Evolutionary conservation across 192 early-diverging fungal species (phyloP).

Genomic region (Phycomyces nitens): DNA sequence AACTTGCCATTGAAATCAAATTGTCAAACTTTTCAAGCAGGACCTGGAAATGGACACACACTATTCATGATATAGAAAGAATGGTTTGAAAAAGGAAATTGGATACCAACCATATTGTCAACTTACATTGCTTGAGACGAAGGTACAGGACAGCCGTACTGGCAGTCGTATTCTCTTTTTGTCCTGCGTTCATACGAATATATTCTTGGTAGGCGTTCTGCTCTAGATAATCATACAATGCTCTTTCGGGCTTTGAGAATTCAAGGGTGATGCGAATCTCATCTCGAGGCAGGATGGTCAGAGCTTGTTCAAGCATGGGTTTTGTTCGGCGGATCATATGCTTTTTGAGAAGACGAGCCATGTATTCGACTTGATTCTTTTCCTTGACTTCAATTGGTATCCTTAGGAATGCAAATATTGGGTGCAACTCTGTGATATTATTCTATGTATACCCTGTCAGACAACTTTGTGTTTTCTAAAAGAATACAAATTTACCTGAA

Average conservation of each 20-base stretch:
- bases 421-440: conserved; percentile 15
- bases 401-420: conserved; percentile 13
- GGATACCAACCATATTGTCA: not conserved
- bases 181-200: not conserved
- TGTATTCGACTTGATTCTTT: conserved; percentile 3
- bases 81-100: not conserved
- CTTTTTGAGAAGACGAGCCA: conserved; percentile 4
- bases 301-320: not conserved
- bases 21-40: conserved; percentile 17
- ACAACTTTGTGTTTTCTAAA: no score
- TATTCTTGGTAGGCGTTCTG: conserved; percentile 9
- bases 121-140: conserved; percentile 20
- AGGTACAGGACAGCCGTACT: conserved; percentile 12
- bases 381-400: not conserved
- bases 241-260: conserved; percentile 16
- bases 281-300: conserved; percentile 13
- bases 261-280: conserved; percentile 13
- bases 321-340: conserved; percentile 27
- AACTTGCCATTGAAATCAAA: conserved; percentile 5
- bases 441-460: no score
- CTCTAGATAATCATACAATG: conserved; percentile 27
- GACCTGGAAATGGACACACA: conserved; percentile 13
- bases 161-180: not conserved
- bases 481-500: conserved; percentile 16
- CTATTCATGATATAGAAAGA: conserved; percentile 1